Percentiles rank a stretch among this genome's conserved stretches.
These are phyloP conservation scores for Westerdykella ornata DNA, from an alignment of 2,329 filamentous ascomycete genomes.

Conservation along the genomic window DNA sequence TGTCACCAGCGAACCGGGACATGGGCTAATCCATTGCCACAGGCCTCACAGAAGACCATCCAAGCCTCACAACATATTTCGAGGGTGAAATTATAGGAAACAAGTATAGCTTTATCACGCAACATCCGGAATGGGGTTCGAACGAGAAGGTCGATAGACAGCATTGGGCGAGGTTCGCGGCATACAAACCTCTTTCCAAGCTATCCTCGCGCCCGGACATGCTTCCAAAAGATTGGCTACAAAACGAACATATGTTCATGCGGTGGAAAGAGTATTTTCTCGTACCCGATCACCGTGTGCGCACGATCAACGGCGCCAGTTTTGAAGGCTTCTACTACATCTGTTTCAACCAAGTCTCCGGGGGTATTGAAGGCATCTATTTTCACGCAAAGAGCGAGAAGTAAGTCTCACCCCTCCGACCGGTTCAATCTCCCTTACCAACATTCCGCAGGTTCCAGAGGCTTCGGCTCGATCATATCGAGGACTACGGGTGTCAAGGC, in stretches of 20 bases:
- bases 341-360: slow-evolving; percentile 88
- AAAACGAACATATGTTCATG: slow-evolving; percentile 92
- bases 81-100: slow-evolving; percentile 96
- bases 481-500: slow-evolving; percentile 73
- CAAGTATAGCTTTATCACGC: slow-evolving; percentile 89
- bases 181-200: slow-evolving; percentile 71
- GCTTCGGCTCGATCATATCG: slow-evolving; percentile 80
- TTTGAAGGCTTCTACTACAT: slow-evolving; percentile 99
- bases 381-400: slow-evolving; percentile 98
- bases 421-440: slow-evolving; percentile 8
- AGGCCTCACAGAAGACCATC: slow-evolving; percentile 93
- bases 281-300: slow-evolving; percentile 87
- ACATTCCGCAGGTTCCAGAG: slow-evolving; percentile 68
- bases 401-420: slow-evolving; percentile 49
- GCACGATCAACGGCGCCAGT: slow-evolving; percentile 86
- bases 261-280: slow-evolving; percentile 98
- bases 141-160: slow-evolving; percentile 84
- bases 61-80: slow-evolving; percentile 96
- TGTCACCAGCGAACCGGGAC: neutral
- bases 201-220: slow-evolving; percentile 54
- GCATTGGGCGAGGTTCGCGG: slow-evolving; percentile 86
- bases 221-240: slow-evolving; percentile 61
- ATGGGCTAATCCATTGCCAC: neutral
- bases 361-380: slow-evolving; percentile 87
- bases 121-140: slow-evolving; percentile 85